Percentiles rank a stretch among this genome's conserved stretches.
Conservation (phyloP, 2,329 filamentous ascomycete species). For the Xylariomycetidae sp. region DNA sequence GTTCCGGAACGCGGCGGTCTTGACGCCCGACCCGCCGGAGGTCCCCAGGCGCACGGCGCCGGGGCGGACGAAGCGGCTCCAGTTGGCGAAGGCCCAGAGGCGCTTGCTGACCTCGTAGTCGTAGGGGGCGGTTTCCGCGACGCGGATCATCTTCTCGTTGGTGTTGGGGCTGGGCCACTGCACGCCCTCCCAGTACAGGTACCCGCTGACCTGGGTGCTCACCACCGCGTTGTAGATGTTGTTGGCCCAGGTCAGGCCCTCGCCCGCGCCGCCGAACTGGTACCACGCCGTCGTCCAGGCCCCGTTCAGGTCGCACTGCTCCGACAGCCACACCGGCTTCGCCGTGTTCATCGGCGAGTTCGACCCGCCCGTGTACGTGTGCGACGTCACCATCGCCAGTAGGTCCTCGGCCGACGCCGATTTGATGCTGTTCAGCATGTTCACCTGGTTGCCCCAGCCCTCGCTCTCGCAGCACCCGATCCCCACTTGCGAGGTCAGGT, state of each 20-base stretch:
- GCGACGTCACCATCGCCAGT: slow-evolving; percentile 31
- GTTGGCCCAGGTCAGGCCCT: slow-evolving; percentile 51
- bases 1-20: slow-evolving; percentile 31
- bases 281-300: slow-evolving; percentile 42
- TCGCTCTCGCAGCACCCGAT: slow-evolving; percentile 26
- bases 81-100: slow-evolving; percentile 37
- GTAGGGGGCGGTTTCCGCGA: slow-evolving; percentile 31
- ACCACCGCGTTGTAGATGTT: slow-evolving; percentile 45
- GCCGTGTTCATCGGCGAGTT: slow-evolving; percentile 24
- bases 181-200: slow-evolving; percentile 46
- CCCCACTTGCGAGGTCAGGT: slow-evolving; percentile 20
- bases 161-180: slow-evolving; percentile 26
- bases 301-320: slow-evolving; percentile 37
- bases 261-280: slow-evolving; percentile 36
- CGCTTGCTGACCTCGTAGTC: slow-evolving; percentile 28
- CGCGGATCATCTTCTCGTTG: slow-evolving; percentile 40
- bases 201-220: slow-evolving; percentile 42
- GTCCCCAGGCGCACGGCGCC: slow-evolving; percentile 28
- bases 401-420: slow-evolving; percentile 24
- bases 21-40: slow-evolving; percentile 22
- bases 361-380: slow-evolving; percentile 34
- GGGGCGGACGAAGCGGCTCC: slow-evolving; percentile 31
- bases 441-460: slow-evolving; percentile 32
- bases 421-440: slow-evolving; percentile 31
- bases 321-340: slow-evolving; percentile 44